Evolutionary conservation across 495 filamentous ascomycete genomes (phyloP), one percentile per base, ranked within the genome.

Genomic region (Penicillium tannophilum): DNA sequence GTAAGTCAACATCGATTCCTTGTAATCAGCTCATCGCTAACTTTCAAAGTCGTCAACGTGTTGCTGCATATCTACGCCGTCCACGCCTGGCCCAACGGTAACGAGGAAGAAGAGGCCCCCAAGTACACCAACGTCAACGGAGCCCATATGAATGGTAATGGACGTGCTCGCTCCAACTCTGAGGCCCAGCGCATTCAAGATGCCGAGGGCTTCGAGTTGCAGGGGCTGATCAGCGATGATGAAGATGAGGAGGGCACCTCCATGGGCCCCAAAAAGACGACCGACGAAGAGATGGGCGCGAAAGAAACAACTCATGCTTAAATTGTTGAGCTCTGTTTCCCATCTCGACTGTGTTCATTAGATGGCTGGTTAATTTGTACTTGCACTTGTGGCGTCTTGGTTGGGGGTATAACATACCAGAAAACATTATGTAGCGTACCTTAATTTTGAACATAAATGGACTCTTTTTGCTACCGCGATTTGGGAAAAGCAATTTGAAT

Each of bases 201-300:
- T 69, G 93, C 90, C 0, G 88, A 95, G 70, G 90, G 93, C 59
- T 97, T 96, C 68, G 93, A 97, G 72, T 78, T 97, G 0, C 90
- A 93, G 52, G 93, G 92, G 0, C 75, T 98, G 26, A 94, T 97
- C 64, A 93, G 87, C 39, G 93, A 96, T 46, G 90, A 93, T 19
- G 78, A 80, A 42, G 75, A 78, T 23, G 76, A 76, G 42, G 65
- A 54, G 17, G 26, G 24, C 5, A 58, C 62, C 4, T 53, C 61
- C 9, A 58, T 70, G 59, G 69, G 69, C 1, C 68, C 69, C 11
- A 71, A 66, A 45, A 77, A 72, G 55, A 48, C 52, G 4, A 58
- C 58, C 33, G 76, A 77, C 57, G 76, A 77, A 46, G 76, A 79
- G 55, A 72, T 75, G 30, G 66, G 68, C 53, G 58, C 54, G 11